Evolutionary conservation across 768 basidiomycete species (phyloP).

Genomic region (Candolleomyces efflorescens): DNA sequence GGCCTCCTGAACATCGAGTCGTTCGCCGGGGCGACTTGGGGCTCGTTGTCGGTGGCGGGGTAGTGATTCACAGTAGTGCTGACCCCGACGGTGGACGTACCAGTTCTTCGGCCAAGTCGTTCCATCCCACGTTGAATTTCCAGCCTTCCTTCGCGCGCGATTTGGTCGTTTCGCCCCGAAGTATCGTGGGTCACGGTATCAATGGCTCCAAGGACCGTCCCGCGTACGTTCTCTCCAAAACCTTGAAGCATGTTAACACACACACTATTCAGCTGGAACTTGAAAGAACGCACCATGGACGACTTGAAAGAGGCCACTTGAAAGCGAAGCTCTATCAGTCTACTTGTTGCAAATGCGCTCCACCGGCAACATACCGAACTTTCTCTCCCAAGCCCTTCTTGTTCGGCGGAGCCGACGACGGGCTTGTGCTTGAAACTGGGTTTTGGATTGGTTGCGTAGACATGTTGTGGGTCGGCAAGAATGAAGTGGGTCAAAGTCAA

Average conservation of each 20-base stretch:
- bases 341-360: too few species aligned
- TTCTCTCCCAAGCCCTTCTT: too few species aligned
- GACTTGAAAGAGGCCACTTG: too few species aligned
- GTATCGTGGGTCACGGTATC: conserved; percentile 28
- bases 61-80: background rate
- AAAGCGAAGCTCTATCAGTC: too few species aligned
- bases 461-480: too few species aligned
- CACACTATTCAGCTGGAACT: too few species aligned
- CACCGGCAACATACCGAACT: too few species aligned
- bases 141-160: conserved; percentile 30
- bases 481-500: too few species aligned
- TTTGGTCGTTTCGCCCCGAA: conserved; percentile 28
- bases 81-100: background rate
- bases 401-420: too few species aligned
- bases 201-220: conserved; percentile 35
- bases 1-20: background rate
- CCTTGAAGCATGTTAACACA: conserved; percentile 21
- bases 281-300: too few species aligned
- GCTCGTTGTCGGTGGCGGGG: background rate
- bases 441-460: too few species aligned
- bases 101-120: conserved; percentile 15
- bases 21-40: background rate
- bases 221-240: conserved; percentile 40
- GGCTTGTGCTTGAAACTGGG: too few species aligned
- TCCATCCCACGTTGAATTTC: conserved; percentile 39